Evolutionary conservation across 345 rosid species (phyloP).

Genomic region (Pelargonium nanum): DNA sequence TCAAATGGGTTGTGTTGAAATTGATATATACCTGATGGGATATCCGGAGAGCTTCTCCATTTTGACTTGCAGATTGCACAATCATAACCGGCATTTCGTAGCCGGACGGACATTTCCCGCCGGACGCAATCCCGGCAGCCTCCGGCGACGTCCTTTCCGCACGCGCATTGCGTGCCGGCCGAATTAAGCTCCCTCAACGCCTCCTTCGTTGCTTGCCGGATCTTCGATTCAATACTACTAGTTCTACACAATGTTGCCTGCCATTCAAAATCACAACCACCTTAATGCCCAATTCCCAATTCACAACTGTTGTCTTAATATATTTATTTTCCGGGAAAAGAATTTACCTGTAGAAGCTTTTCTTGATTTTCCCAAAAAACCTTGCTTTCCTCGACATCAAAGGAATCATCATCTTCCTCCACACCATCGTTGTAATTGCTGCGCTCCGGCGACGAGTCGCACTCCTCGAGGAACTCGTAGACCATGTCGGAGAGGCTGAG

Average conservation of each 20-base stretch:
- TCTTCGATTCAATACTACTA: slow-evolving; percentile 48
- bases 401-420: slow-evolving; percentile 13
- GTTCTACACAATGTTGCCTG: slow-evolving; percentile 64
- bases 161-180: slow-evolving; percentile 30
- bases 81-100: slow-evolving; percentile 45
- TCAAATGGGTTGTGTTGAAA: not conserved
- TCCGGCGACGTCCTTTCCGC: slow-evolving; percentile 33
- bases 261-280: not conserved
- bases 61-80: slow-evolving; percentile 63
- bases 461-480: slow-evolving; percentile 48
- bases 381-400: slow-evolving; percentile 33
- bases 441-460: slow-evolving; percentile 15
- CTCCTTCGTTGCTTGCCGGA: slow-evolving; percentile 53
- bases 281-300: not conserved
- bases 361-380: slow-evolving; percentile 69
- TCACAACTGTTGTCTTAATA: too few species aligned
- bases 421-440: slow-evolving; percentile 12
- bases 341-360: slow-evolving; percentile 58
- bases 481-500: slow-evolving; percentile 46
- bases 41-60: slow-evolving; percentile 59
- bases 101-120: slow-evolving; percentile 38
- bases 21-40: slow-evolving; percentile 50
- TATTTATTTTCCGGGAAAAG: not conserved
- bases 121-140: slow-evolving; percentile 55
- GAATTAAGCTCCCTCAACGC: slow-evolving; percentile 32